Conservation (phyloP, 768 basidiomycete genomes). For the Amanita pallidorosea region DNA sequence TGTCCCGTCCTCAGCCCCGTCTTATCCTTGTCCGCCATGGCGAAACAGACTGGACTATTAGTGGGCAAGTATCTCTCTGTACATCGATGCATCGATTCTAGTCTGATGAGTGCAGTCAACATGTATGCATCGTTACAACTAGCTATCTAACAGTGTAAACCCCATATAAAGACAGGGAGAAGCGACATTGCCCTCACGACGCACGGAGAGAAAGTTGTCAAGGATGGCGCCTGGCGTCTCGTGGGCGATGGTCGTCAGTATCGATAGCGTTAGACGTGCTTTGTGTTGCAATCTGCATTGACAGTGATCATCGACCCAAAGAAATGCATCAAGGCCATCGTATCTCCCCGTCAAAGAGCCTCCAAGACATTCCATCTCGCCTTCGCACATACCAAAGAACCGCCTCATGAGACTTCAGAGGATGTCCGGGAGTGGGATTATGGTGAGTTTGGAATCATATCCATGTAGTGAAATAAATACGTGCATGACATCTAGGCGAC, state of each 20-base stretch:
- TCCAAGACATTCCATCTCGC: conserved; percentile 79
- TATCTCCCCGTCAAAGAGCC: conserved; percentile 85
- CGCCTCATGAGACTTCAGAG: conserved; percentile 53
- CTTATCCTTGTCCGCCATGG: conserved; percentile 79
- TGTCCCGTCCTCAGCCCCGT: conserved; percentile 50
- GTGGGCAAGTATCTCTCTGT: conserved; percentile 41
- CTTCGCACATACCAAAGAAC: conserved; percentile 34
- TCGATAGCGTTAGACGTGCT: background rate
- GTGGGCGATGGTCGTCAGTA: conserved; percentile 72
- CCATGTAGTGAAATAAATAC: background rate
- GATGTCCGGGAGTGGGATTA: conserved; percentile 84
- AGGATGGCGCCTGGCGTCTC: conserved; percentile 47
- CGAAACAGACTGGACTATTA: conserved; percentile 91
- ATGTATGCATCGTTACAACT: background rate
- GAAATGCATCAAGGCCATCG: conserved; percentile 62
- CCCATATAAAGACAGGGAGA: conserved; percentile 57
- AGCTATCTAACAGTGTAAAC: background rate
- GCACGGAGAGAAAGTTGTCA: conserved; percentile 63
- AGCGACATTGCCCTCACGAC: conserved; percentile 82
- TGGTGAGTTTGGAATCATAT: conserved; percentile 18
- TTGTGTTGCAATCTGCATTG: background rate
- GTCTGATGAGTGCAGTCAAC: conserved; percentile 2
- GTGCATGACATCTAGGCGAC: conserved; percentile 34
- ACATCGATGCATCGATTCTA: background rate
- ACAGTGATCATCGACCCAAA: conserved; percentile 69